Percentiles rank a stretch among this genome's conserved stretches.
Evolutionary conservation across 2,329 filamentous ascomycete genomes (phyloP).

Genomic region (Xylaria sp.): DNA sequence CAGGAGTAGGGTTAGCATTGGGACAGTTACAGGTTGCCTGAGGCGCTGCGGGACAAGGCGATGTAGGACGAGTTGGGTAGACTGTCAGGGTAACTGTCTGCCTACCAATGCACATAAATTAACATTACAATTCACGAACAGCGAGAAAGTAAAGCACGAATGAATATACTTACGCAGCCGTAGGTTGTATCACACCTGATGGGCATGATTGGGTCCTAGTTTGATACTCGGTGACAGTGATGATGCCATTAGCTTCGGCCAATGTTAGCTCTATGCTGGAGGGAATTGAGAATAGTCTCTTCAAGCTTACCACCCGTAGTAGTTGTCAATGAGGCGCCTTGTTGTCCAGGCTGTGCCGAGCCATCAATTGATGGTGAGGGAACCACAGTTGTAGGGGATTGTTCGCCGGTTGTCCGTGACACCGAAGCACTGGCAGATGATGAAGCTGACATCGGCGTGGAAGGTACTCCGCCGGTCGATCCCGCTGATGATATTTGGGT

Average conservation of each 20-base stretch:
- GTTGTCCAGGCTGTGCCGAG: slow-evolving; percentile 22
- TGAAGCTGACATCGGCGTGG: neutral
- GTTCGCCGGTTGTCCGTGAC: neutral
- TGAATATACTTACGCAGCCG: slow-evolving; percentile 20
- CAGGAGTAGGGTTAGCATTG: slow-evolving; percentile 29
- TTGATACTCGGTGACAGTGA: slow-evolving; percentile 35
- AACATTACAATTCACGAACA: neutral
- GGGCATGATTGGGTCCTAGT: slow-evolving; percentile 21
- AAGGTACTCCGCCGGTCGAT: neutral
- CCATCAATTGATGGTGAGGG: slow-evolving; percentile 9
- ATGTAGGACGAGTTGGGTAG: slow-evolving; percentile 36
- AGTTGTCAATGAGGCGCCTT: slow-evolving; percentile 18
- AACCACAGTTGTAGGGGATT: neutral
- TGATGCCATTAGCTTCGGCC: slow-evolving; percentile 31
- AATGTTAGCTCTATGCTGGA: slow-evolving; percentile 13
- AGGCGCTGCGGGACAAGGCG: slow-evolving; percentile 27
- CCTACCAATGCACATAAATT: slow-evolving; percentile 8
- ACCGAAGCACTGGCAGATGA: slow-evolving; percentile 9
- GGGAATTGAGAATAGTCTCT: neutral
- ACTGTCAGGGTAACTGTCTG: slow-evolving; percentile 34
- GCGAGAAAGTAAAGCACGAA: neutral
- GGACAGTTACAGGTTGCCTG: slow-evolving; percentile 40
- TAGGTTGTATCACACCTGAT: neutral
- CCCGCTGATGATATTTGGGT: neutral
- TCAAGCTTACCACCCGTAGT: slow-evolving; percentile 35